A percentile compares a stretch with the other conserved stretches of the same genome.
Evolutionary conservation across 176 grass and related monocot genomes (phyloP).

Genomic region (Panicum miliaceum): DNA sequence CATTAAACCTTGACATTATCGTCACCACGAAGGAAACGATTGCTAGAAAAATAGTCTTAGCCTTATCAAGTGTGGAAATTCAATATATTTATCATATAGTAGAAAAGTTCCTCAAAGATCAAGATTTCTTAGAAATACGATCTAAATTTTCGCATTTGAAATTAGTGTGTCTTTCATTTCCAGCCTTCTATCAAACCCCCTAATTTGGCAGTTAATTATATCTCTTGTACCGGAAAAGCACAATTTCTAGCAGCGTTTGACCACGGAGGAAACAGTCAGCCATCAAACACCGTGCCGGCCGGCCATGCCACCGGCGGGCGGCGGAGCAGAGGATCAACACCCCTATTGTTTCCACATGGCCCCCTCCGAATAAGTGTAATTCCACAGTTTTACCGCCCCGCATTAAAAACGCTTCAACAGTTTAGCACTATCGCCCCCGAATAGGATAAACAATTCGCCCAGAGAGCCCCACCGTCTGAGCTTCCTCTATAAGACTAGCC

Average conservation of each 20-base stretch:
- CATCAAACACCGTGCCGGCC: not conserved
- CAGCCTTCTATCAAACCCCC: not conserved
- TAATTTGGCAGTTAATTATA: not conserved
- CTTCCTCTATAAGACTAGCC: constrained; percentile 54
- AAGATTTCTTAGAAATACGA: not conserved
- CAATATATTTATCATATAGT: not conserved
- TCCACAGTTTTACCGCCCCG: not conserved
- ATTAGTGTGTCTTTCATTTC: not conserved
- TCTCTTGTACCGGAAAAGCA: not conserved
- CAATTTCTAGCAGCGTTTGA: not conserved
- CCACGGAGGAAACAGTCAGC: not conserved
- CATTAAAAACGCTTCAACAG: not conserved
- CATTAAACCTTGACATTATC: too few relatives aligned
- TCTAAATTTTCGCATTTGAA: not conserved
- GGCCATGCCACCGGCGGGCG: not conserved
- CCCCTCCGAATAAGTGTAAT: not conserved
- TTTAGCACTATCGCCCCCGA: constrained; percentile 17
- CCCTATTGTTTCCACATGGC: not conserved
- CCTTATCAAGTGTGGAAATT: not conserved
- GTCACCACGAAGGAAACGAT: too few relatives aligned
- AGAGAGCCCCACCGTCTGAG: not conserved
- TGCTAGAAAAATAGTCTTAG: too few relatives aligned
- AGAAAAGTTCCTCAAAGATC: not conserved
- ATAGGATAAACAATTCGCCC: not conserved
- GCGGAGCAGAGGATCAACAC: constrained; percentile 6